These are phyloP conservation scores for Zymoseptoria passerinii DNA, from an alignment of 2,329 filamentous ascomycete genomes.

Conservation along the genomic window DNA sequence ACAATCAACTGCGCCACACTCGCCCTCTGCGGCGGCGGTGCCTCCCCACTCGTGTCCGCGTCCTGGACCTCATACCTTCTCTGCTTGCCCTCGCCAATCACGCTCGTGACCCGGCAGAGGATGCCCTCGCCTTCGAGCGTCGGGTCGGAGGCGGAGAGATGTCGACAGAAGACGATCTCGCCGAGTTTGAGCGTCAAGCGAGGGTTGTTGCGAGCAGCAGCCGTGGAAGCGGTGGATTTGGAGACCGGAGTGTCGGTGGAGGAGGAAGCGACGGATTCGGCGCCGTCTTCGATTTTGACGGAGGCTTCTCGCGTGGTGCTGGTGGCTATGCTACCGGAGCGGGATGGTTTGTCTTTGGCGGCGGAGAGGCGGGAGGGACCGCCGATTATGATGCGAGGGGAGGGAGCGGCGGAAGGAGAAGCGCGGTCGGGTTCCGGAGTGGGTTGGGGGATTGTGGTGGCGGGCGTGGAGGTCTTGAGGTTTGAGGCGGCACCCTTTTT, in stretches of 20 bases:
- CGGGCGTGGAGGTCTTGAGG: conserved; percentile 20
- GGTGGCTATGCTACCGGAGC: conserved; percentile 37
- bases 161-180: conserved; percentile 45
- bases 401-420: conserved; percentile 23
- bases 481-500: background rate
- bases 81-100: conserved; percentile 47
- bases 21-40: conserved; percentile 31
- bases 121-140: conserved; percentile 43
- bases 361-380: conserved; percentile 17
- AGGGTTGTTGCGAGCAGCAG: conserved; percentile 18
- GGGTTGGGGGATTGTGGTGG: conserved; percentile 16
- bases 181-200: conserved; percentile 31
- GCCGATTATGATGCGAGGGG: conserved; percentile 24
- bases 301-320: conserved; percentile 38
- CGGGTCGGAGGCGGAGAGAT: conserved; percentile 31
- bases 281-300: conserved; percentile 43
- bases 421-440: conserved; percentile 24
- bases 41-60: conserved; percentile 32
- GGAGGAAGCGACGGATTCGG: conserved; percentile 36
- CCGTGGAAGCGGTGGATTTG: background rate
- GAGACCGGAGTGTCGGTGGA: conserved; percentile 21
- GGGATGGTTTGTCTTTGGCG: conserved; percentile 31
- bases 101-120: conserved; percentile 42
- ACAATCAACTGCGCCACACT: conserved; percentile 42
- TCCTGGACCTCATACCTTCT: conserved; percentile 47